Base-by-base conservation (phyloP, 306 rosid genomes). In the Prunus kanzakura region DNA sequence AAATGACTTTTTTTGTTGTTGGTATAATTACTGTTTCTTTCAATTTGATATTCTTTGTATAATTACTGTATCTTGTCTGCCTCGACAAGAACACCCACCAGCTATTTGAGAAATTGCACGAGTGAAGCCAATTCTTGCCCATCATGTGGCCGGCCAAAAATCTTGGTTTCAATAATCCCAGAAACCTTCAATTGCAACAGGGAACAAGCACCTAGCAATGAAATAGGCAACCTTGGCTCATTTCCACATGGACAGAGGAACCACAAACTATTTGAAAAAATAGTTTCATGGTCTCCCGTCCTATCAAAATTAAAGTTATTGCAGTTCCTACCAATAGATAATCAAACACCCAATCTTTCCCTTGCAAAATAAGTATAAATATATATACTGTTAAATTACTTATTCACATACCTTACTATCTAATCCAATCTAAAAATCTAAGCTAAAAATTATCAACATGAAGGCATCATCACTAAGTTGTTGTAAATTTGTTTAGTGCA, bases 301-400 rank as follows among this genome's bases (percentile, higher is more conserved):
- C 99, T 0, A 95, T 83, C n/a, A 92, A 93, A 74, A 95, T 95
- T 82, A 95, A 85, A 50, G 99, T 97, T 2, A 97, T 95, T 55
- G 97, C 99, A 8, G 99, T 95, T 86, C 99, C 99, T 2, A 97
- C 99, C n/a, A 97, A 95, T 41, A 92, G 81, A 80, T 95, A 95
- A 97, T 97, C 97, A 95, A 5, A 95, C 92, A 11, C 99, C 99
- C 83, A 95, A 87, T 80, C 93, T 88, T 88, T 95, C 97, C 75
- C 99, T 97, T 95, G 84, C 81, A 82, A 76, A 77, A 76, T 4
- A 30, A 30, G 35, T 67, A 78, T 45, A 76, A 73, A 64, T 14
- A 58, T 72, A 43, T 32, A 2, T 38, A 52, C 50, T 52, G 14
- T 30, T 18, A n/a, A 19, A 27, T 69, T 14, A 54, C 69, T 43